Conservation (phyloP, 2,329 filamentous ascomycete genomes). For the Ascochyta rabiei region DNA sequence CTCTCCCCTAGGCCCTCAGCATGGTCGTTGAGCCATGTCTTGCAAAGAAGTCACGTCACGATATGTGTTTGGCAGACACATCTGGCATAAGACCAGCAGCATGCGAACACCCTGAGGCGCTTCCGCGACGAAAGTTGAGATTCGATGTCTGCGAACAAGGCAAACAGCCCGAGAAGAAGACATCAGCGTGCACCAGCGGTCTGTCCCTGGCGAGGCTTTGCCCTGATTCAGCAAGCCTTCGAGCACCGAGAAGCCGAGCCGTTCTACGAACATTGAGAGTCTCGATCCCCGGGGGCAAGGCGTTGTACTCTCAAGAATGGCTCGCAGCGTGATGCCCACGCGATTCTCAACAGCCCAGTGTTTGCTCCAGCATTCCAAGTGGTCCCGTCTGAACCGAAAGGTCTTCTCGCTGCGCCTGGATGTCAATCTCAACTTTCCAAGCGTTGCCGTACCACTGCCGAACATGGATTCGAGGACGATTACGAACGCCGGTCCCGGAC, state of each 20-base stretch:
- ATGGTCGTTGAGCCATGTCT: conserved; percentile 36
- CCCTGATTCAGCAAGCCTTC: conserved; percentile 9
- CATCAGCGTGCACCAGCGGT: conserved; percentile 23
- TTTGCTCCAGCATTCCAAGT: conserved; percentile 4
- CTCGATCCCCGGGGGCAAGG: conserved; percentile 22
- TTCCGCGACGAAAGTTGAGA: conserved; percentile 35
- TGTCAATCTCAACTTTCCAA: conserved; percentile 34
- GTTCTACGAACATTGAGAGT: conserved; percentile 17
- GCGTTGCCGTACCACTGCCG: conserved; percentile 28
- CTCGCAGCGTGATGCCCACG: conserved; percentile 22
- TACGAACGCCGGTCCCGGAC: conserved; percentile 29
- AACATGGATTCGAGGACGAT: conserved; percentile 32
- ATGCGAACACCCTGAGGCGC: conserved; percentile 38
- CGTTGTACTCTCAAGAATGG: conserved; percentile 24
- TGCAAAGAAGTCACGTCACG: conserved; percentile 35
- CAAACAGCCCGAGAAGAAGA: conserved; percentile 20
- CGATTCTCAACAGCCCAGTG: conserved; percentile 5
- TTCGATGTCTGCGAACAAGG: conserved; percentile 23
- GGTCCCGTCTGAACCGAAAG: conserved; percentile 19
- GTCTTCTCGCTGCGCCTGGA: conserved; percentile 25
- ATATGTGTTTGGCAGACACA: conserved; percentile 41
- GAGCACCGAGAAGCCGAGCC: conserved; percentile 24
- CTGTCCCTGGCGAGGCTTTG: conserved; percentile 21
- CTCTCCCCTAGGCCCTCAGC: conserved; percentile 21
- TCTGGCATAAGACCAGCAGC: conserved; percentile 39